Evolutionary conservation across 1,284 basidiomycete species (phyloP).

Genomic region (Laetiporus sulphureus): DNA sequence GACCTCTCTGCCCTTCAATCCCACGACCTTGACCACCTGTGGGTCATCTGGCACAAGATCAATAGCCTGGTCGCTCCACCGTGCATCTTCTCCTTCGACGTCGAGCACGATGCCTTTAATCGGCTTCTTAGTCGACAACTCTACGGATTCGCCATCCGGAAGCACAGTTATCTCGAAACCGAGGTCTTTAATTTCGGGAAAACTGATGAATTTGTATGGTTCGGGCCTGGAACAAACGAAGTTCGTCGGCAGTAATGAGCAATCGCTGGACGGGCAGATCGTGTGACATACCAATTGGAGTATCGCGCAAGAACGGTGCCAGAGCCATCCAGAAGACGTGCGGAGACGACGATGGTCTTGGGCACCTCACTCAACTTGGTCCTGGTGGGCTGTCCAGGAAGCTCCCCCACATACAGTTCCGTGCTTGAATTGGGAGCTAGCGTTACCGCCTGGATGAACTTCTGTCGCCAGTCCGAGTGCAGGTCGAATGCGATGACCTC

Average conservation of each 20-base stretch:
- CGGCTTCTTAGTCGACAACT: conserved; percentile 57
- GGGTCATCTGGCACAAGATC: conserved; percentile 82
- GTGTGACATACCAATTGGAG: conserved; percentile 61
- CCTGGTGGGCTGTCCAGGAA: conserved; percentile 66
- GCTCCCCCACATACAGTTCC: conserved; percentile 64
- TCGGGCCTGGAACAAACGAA: conserved; percentile 57
- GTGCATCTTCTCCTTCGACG: conserved; percentile 60
- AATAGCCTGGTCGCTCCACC: conserved; percentile 83
- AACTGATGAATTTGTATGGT: conserved; percentile 85
- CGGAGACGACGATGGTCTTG: conserved; percentile 68
- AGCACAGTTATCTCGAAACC: conserved; percentile 47
- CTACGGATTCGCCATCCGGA: conserved; percentile 56
- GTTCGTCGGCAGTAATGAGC: conserved; percentile 1
- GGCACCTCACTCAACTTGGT: conserved; percentile 61
- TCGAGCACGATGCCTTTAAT: conserved; percentile 84
- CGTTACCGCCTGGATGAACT: conserved; percentile 41
- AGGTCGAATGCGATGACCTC: conserved; percentile 70
- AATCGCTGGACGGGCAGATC: not conserved
- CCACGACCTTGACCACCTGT: conserved; percentile 58
- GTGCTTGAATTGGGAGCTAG: conserved; percentile 76
- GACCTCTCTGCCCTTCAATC: conserved; percentile 60
- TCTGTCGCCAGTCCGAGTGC: conserved; percentile 50
- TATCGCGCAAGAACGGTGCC: conserved; percentile 67
- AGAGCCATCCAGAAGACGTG: conserved; percentile 55
- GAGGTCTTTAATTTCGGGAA: conserved; percentile 56